Evolutionary conservation across 371 early-diverging fungal genomes (phyloP).

Genomic region (Apophysomyces sp.): DNA sequence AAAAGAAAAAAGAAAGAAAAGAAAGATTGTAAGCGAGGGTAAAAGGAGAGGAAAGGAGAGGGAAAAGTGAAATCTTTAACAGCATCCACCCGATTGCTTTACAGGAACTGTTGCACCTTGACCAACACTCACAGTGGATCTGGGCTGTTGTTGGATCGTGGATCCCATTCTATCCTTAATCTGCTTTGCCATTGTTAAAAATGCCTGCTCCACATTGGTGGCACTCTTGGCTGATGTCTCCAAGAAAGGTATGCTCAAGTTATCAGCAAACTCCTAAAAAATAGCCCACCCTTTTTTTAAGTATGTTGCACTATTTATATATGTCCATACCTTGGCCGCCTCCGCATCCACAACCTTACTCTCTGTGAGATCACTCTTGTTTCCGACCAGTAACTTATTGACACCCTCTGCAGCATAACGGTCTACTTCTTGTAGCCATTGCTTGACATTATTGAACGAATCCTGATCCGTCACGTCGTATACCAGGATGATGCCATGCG

Average conservation of each 20-base stretch:
- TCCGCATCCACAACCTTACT: slow-evolving; percentile 75
- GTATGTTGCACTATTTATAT: neutral
- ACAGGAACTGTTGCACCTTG: slow-evolving; percentile 53
- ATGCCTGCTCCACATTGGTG: slow-evolving; percentile 91
- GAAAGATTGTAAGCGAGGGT: neutral
- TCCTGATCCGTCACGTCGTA: slow-evolving; percentile 98
- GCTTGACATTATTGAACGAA: slow-evolving; percentile 83
- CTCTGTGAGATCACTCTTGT: slow-evolving; percentile 96
- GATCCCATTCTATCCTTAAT: slow-evolving; percentile 59
- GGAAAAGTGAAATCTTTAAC: slow-evolving; percentile 22
- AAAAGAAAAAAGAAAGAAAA: neutral
- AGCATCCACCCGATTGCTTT: slow-evolving; percentile 52
- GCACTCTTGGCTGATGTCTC: slow-evolving; percentile 93
- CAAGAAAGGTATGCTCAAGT: slow-evolving; percentile 81
- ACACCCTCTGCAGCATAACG: slow-evolving; percentile 57
- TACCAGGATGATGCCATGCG: slow-evolving; percentile 98
- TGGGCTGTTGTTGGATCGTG: slow-evolving; percentile 29
- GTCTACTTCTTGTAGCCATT: slow-evolving; percentile 97
- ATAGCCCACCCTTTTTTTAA: neutral
- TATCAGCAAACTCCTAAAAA: slow-evolving; percentile 77
- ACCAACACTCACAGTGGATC: slow-evolving; percentile 50
- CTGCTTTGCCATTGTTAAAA: slow-evolving; percentile 89
- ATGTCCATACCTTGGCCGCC: slow-evolving; percentile 44
- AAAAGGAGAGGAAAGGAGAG: neutral
- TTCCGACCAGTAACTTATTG: slow-evolving; percentile 96